Base-by-base conservation (phyloP, 148 eudicot genomes). In the Cornus suecica region DNA sequence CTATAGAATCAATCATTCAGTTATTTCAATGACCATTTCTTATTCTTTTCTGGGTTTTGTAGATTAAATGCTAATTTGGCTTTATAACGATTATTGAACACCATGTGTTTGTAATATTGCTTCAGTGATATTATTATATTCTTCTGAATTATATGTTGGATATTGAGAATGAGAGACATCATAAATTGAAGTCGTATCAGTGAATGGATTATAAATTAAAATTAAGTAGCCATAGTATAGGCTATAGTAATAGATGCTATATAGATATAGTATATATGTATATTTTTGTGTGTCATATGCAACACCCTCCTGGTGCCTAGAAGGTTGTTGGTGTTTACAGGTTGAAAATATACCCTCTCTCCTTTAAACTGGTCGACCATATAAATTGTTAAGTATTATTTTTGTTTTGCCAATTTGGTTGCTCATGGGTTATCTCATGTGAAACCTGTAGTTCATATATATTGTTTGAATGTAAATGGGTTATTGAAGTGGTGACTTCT, bases 91-190 rank as follows among this genome's bases (percentile, higher is more conserved):
- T 15, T 30, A 18, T 65, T 78, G 80, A 51, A 26, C 68, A 26
- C 65, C 66, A 78, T 18, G 76, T 78, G 80, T 78, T 78, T 54
- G 80, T 65, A 52, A 29, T 18, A 52, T 71, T 78, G 80, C 26
- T 72, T 65, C 54, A 27, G 30, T 52, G 51, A 48, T 45, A 60
- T 27, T 71, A 48, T 51, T 52, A 29, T 51, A 24, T 71, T 48
- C n/a, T 70, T 2, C 9, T 2, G 14, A 37, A 5, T 23, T 30
- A 8, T 10, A 62, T 60, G 29, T n/a, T 62, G 32, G 18, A 31
- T 26, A 41, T 23, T 48, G 22, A 61, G 1, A 34, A 27, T 5
- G n/a, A 5, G 15, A 15, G 37, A 18, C 29, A 65, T 30, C 34
- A 5, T 29, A 11, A 13, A 2, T 27, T 3, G 68, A 58, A 31